These are phyloP conservation scores for Citrus hindsii DNA, from an alignment of 345 rosid genomes.

Conservation along the genomic window DNA sequence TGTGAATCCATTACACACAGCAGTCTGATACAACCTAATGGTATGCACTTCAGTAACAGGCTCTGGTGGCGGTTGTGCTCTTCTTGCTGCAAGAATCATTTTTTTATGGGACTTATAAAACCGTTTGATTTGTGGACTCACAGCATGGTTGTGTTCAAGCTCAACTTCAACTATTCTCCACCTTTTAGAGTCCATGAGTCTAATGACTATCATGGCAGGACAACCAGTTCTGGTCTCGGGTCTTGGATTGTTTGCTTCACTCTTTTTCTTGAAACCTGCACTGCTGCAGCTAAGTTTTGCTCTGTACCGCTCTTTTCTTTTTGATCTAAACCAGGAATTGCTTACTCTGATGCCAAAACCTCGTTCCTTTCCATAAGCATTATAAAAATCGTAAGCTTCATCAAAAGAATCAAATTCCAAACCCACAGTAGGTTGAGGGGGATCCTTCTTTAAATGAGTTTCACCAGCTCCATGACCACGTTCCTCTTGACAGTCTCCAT, in stretches of 20 bases:
- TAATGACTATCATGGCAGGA: conserved; percentile 42
- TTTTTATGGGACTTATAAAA: conserved; percentile 46
- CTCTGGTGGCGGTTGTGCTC: conserved; percentile 28
- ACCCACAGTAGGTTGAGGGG: conserved; percentile 33
- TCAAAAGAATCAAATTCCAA: conserved; percentile 52
- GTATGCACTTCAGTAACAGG: conserved; percentile 44
- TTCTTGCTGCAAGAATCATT: conserved; percentile 39
- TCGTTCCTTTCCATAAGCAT: conserved; percentile 40
- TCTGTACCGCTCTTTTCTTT: conserved; percentile 44
- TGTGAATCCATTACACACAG: conserved; percentile 24
- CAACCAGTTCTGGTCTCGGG: conserved; percentile 53
- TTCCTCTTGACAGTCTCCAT: conserved; percentile 26
- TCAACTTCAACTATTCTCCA: conserved; percentile 50
- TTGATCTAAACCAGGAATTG: conserved; percentile 47
- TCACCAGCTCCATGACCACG: conserved; percentile 20
- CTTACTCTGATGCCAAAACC: conserved; percentile 56
- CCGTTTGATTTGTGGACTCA: conserved; percentile 34
- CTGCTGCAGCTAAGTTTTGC: conserved; percentile 56
- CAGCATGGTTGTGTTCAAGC: conserved; percentile 46
- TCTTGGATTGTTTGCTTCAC: conserved; percentile 48
- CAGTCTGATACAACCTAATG: conserved; percentile 42
- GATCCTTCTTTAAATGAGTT: conserved; percentile 20
- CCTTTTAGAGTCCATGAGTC: conserved; percentile 41
- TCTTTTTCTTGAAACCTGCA: conserved; percentile 52
- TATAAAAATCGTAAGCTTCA: conserved; percentile 45